phyloP scores from a whole-genome alignment of 129 eudicot genomes.

The Daucus carota region DH1_v3.0 NC_030384.2:44974001-44974500 shows the following conservation, averaged over 20 bases:
- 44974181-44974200: not conserved
- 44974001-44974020: not conserved
- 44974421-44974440: not conserved
- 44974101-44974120: constrained; percentile 79
- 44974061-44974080: constrained; percentile 99
- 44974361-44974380: not conserved
- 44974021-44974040: constrained; percentile 62
- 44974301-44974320: not conserved
- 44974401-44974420: not conserved
- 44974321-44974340: not conserved
- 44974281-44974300: not conserved
- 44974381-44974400: not conserved
- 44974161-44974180: not conserved
- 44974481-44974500: not conserved
- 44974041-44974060: constrained; percentile 81
- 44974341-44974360: too few species aligned
- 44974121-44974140: constrained; percentile 95
- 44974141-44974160: constrained; percentile 66
- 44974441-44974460: not conserved
- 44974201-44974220: not conserved
- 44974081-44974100: constrained; percentile 84
- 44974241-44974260: not conserved
- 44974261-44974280: not conserved
- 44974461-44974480: not conserved
- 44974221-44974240: not conserved